A percentile compares a stretch with the other conserved stretches of the same genome.
These are phyloP conservation scores for Calendula officinalis DNA, from an alignment of 129 eudicot species.

Conservation along the genomic window DNA sequence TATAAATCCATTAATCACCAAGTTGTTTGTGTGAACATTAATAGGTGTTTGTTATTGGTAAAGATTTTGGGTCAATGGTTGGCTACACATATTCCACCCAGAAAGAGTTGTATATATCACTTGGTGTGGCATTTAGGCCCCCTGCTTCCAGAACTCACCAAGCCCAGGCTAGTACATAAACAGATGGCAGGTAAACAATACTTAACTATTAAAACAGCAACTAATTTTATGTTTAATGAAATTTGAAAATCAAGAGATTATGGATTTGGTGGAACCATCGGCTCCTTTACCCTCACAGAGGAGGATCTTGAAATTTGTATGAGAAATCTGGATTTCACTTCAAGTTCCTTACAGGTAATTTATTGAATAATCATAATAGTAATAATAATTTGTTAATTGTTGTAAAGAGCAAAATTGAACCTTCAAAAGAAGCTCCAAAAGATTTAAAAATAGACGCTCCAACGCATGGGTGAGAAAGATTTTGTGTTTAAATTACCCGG, in stretches of 20 bases:
- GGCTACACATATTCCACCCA: conserved; percentile 9
- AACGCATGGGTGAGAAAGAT: conserved; percentile 34
- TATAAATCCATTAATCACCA: neutral
- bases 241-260: conserved; percentile 30
- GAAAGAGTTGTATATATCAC: conserved; percentile 1
- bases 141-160: conserved; percentile 13
- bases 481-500: conserved; percentile 26
- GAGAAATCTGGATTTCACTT: conserved; percentile 21
- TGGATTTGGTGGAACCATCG: conserved; percentile 24
- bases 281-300: conserved; percentile 22
- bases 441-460: conserved; percentile 22
- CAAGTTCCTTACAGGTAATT: conserved; percentile 34
- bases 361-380: neutral
- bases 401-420: neutral
- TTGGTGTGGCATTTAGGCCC: conserved; percentile 26
- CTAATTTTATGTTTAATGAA: no score
- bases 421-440: conserved; percentile 10
- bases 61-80: conserved; percentile 34
- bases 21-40: neutral
- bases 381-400: neutral
- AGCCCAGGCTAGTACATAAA: conserved; percentile 25
- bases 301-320: conserved; percentile 22
- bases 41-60: conserved; percentile 30
- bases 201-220: no score
- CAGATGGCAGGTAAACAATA: conserved; percentile 31